phyloP scores from a whole-genome alignment of 345 rosid species.

The Gossypium anomalum region DNA sequence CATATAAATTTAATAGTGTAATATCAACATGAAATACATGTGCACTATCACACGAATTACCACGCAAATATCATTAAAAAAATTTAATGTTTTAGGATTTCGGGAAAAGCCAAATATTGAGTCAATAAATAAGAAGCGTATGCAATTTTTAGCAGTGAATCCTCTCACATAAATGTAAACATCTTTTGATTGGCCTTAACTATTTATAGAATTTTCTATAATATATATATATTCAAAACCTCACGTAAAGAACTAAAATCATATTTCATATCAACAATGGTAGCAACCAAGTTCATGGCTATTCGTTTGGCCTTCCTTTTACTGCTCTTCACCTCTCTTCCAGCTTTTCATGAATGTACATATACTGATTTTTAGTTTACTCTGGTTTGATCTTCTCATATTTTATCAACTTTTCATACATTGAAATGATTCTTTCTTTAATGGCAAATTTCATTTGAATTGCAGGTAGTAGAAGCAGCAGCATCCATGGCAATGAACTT shows the following conservation, averaged over 20 bases:
- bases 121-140: too few species aligned
- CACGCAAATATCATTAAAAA: too few species aligned
- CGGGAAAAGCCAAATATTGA: too few species aligned
- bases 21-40: too few species aligned
- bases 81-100: too few species aligned
- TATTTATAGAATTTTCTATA: too few species aligned
- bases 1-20: too few species aligned
- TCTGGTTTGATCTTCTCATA: too few species aligned
- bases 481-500: background rate
- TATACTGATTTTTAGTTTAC: background rate
- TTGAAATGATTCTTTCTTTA: background rate
- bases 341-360: background rate
- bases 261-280: background rate
- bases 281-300: background rate
- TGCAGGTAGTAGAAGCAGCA: constrained; percentile 1
- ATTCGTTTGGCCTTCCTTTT: background rate
- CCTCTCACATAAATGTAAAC: background rate
- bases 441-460: background rate
- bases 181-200: background rate
- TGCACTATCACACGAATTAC: too few species aligned
- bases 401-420: background rate
- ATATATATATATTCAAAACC: background rate
- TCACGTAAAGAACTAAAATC: background rate
- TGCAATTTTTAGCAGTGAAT: too few species aligned
- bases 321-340: background rate